These are phyloP conservation scores for Castanopsis chinensis DNA, from an alignment of 306 rosid genomes.

Conservation along the genomic window DNA sequence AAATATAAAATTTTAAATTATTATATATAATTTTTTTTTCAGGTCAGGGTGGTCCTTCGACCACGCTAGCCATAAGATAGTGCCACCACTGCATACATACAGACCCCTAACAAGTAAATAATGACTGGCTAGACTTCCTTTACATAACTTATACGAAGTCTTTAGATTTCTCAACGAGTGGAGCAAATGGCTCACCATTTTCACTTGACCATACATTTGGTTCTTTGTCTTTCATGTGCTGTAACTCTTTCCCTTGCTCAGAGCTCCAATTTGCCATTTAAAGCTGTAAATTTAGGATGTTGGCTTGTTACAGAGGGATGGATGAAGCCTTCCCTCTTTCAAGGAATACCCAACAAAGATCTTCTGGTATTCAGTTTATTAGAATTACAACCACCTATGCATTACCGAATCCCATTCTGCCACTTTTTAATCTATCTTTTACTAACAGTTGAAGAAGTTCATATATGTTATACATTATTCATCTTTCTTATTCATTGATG, in stretches of 20 bases:
- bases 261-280: slow-evolving; percentile 39
- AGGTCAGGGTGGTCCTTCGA: too few species aligned
- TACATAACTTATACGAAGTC: background rate
- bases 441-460: background rate
- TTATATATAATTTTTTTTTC: too few species aligned
- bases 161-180: background rate
- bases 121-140: background rate
- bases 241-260: slow-evolving; percentile 28
- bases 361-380: slow-evolving; percentile 37
- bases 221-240: slow-evolving; percentile 19
- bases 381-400: background rate
- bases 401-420: too few species aligned
- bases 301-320: slow-evolving; percentile 72
- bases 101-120: too few species aligned
- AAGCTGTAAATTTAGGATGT: slow-evolving; percentile 64
- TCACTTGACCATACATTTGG: slow-evolving; percentile 15
- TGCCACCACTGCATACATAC: too few species aligned
- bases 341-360: slow-evolving; percentile 56
- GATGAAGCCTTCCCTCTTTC: slow-evolving; percentile 66
- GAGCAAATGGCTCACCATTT: slow-evolving; percentile 4
- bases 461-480: background rate
- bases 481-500: background rate
- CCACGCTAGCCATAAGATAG: too few species aligned
- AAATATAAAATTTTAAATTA: too few species aligned
- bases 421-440: too few species aligned